Percentiles rank a stretch among this genome's conserved stretches.
phyloP scores from a whole-genome alignment of 164 flowering plant species.

The Litsea cubeba region DNA sequence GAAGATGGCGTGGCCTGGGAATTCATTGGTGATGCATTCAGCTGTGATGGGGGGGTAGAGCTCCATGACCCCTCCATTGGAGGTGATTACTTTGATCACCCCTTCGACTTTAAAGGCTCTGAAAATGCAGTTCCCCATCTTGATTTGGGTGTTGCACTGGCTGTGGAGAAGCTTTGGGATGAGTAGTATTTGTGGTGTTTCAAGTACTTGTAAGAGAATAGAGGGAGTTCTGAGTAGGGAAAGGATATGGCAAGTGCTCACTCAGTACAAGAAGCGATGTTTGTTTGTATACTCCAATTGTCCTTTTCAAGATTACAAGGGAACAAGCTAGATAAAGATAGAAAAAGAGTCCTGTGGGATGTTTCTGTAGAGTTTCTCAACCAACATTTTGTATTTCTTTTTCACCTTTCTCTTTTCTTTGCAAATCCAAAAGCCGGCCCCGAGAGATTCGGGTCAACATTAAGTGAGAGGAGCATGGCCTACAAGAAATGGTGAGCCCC shows the following conservation, averaged over 20 bases:
- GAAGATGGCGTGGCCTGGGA: constrained; percentile 71
- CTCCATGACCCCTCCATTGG: constrained; percentile 84
- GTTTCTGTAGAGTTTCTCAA: neutral
- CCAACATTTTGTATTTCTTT: neutral
- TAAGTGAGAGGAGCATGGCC: neutral
- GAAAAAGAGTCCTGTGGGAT: neutral
- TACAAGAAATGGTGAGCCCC: neutral
- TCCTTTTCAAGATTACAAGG: neutral
- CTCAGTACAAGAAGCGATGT: neutral
- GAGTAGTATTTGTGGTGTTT: no score
- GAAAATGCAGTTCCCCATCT: constrained; percentile 73
- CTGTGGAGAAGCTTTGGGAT: no score
- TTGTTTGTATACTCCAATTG: neutral
- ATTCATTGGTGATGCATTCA: constrained; percentile 55
- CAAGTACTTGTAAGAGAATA: neutral
- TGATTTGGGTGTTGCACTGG: neutral
- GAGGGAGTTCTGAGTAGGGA: neutral
- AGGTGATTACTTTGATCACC: constrained; percentile 52
- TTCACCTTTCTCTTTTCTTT: neutral
- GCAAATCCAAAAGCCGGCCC: neutral
- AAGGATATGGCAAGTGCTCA: neutral
- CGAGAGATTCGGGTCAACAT: neutral
- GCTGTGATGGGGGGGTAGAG: constrained; percentile 53
- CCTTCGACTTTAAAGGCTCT: constrained; percentile 31
- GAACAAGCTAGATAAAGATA: neutral